Conservation (phyloP, 176 grass and related monocot genomes). For the Echinochloa phyllopogon region DNA sequence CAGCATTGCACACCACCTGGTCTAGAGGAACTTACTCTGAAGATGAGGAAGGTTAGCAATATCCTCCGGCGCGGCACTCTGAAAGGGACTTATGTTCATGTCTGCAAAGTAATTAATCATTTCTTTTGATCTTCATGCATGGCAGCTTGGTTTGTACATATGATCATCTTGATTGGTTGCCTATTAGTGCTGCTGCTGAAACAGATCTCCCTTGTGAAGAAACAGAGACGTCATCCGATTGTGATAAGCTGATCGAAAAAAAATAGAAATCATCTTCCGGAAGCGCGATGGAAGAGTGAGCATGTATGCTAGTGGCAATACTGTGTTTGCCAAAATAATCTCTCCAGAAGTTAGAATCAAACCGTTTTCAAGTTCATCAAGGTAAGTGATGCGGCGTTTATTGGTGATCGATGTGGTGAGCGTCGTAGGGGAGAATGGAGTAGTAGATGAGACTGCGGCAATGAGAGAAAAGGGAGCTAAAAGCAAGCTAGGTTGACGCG, state of each 20-base stretch:
- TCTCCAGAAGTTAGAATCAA: conserved; percentile 4
- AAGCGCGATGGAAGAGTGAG: neutral
- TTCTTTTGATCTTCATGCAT: neutral
- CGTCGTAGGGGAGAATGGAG: too few species aligned
- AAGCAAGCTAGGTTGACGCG: too few species aligned
- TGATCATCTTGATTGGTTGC: neutral
- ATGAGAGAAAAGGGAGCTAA: too few species aligned
- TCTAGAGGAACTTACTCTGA: neutral
- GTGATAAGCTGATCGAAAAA: conserved; percentile 6
- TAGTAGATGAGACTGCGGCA: too few species aligned
- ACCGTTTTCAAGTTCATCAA: neutral
- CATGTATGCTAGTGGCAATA: neutral
- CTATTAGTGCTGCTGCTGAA: neutral
- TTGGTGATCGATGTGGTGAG: too few species aligned
- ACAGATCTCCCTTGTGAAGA: neutral
- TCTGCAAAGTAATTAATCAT: neutral
- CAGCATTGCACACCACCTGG: neutral
- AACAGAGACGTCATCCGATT: neutral
- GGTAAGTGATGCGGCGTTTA: too few species aligned
- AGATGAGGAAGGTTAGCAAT: neutral
- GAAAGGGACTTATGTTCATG: neutral
- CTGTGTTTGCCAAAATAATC: neutral
- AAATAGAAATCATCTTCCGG: neutral
- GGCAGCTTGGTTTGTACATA: neutral
- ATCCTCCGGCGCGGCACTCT: too few species aligned